Evolutionary conservation across 768 basidiomycete genomes (phyloP).

Genomic region (Lentinula guzmanii): DNA sequence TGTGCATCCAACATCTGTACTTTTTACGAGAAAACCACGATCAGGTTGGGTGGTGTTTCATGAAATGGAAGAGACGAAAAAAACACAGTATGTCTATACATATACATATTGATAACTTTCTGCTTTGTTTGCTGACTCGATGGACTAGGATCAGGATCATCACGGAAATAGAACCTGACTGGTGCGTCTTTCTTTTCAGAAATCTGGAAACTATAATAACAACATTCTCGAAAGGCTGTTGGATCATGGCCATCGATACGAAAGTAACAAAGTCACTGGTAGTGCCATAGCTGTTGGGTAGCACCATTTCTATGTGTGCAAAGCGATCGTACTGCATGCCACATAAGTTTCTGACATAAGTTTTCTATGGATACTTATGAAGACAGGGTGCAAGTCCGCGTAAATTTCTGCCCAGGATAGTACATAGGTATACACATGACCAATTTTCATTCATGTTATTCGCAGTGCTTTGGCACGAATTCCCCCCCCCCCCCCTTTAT

Average conservation of each 20-base stretch:
- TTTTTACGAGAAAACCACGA: slow-evolving; percentile 88
- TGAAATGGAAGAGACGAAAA: slow-evolving; percentile 95
- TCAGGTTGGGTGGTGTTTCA: slow-evolving; percentile 94
- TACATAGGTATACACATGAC: too few relatives aligned
- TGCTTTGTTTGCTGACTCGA: slow-evolving; percentile 12
- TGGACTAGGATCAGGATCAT: slow-evolving; percentile 74
- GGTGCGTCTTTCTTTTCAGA: slow-evolving; percentile 36
- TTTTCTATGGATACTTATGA: too few relatives aligned
- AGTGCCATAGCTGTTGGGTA: not conserved
- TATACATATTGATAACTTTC: not conserved
- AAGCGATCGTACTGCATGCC: too few relatives aligned
- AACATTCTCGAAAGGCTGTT: slow-evolving; percentile 15
- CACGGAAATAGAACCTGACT: slow-evolving; percentile 94
- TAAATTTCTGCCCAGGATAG: too few relatives aligned
- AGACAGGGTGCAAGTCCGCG: too few relatives aligned
- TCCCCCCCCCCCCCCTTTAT: too few relatives aligned
- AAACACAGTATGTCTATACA: slow-evolving; percentile 62
- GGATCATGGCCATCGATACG: slow-evolving; percentile 29
- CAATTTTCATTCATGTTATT: too few relatives aligned
- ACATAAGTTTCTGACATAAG: too few relatives aligned
- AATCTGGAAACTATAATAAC: not conserved
- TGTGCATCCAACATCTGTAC: slow-evolving; percentile 89
- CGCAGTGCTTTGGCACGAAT: too few relatives aligned
- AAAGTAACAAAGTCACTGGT: slow-evolving; percentile 10
- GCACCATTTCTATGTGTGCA: too few relatives aligned